Percentiles rank a stretch among this genome's conserved stretches.
These are phyloP conservation scores for Fusarium continuum DNA, from an alignment of 2,329 filamentous ascomycete species.

Conservation along the genomic window DNA sequence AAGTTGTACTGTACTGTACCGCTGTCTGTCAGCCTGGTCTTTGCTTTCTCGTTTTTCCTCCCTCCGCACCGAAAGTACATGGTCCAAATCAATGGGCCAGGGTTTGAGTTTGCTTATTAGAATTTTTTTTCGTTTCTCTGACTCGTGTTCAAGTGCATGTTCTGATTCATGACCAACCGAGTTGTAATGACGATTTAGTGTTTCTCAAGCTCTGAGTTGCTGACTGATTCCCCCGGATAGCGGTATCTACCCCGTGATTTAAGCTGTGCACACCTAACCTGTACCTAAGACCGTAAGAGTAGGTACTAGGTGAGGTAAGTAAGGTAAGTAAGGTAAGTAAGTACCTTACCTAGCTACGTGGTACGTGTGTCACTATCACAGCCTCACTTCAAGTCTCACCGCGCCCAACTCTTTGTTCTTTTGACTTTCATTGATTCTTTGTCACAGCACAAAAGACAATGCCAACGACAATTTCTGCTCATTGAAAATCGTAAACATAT, in stretches of 20 bases:
- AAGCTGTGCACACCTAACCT: not conserved
- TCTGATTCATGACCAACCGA: conserved; percentile 30
- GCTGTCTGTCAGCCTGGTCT: not conserved
- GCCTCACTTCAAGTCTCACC: conserved; percentile 32
- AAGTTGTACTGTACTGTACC: conserved; percentile 8
- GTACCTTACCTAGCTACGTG: too few relatives aligned
- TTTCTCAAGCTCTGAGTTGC: not conserved
- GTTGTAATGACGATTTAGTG: conserved; percentile 7
- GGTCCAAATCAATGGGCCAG: conserved; percentile 32
- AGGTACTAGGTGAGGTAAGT: not conserved
- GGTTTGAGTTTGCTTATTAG: conserved; percentile 4
- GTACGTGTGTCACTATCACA: conserved; percentile 34
- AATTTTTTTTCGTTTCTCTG: conserved; percentile 14
- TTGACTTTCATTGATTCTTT: not conserved
- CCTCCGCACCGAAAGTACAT: conserved; percentile 33
- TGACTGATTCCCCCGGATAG: not conserved
- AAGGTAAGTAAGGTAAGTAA: too few relatives aligned
- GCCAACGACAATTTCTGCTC: not conserved
- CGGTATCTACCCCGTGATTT: not conserved
- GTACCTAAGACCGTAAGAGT: not conserved
- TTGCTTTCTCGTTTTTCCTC: conserved; percentile 25
- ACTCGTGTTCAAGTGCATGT: conserved; percentile 17
- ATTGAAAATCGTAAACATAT: not conserved
- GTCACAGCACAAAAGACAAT: not conserved
- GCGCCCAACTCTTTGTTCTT: conserved; percentile 19